phyloP scores from a whole-genome alignment of 306 rosid species.

The Hippophae tibetana region DNA sequence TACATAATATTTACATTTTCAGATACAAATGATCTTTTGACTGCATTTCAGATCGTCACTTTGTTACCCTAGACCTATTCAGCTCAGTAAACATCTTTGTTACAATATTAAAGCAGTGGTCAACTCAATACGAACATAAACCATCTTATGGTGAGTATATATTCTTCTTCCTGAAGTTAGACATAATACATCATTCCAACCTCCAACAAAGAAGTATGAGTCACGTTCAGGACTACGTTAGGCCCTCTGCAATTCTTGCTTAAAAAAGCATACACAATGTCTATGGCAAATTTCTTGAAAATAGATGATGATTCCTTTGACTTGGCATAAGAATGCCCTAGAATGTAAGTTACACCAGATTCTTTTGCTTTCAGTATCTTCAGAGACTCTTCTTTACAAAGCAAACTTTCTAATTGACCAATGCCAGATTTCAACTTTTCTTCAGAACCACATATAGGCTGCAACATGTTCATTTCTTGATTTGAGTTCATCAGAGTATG shows the following conservation, averaged over 20 bases:
- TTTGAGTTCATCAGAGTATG: slow-evolving; percentile 9
- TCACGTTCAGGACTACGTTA: slow-evolving; percentile 50
- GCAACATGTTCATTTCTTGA: slow-evolving; percentile 18
- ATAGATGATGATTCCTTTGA: slow-evolving; percentile 67
- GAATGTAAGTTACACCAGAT: slow-evolving; percentile 60
- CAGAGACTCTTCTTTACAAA: slow-evolving; percentile 35
- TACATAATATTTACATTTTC: too few species aligned
- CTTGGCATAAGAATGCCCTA: slow-evolving; percentile 64
- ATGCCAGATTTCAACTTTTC: slow-evolving; percentile 5
- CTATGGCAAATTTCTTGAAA: slow-evolving; percentile 51
- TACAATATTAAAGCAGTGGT: too few species aligned
- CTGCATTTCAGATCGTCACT: too few species aligned
- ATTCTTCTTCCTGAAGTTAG: slow-evolving; percentile 14
- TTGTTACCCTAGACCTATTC: too few species aligned
- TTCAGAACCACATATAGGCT: slow-evolving; percentile 19
- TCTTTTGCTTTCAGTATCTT: slow-evolving; percentile 60
- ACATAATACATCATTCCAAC: slow-evolving; percentile 80
- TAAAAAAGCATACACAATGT: slow-evolving; percentile 49
- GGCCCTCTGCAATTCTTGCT: slow-evolving; percentile 60
- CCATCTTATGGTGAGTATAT: too few species aligned
- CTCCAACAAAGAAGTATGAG: slow-evolving; percentile 61
- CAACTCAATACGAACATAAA: too few species aligned
- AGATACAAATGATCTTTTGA: too few species aligned
- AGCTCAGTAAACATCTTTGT: too few species aligned
- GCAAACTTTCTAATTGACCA: slow-evolving; percentile 13